phyloP scores from a whole-genome alignment of 805 yeast species.

The Gaillardinia entomophila region DNA sequence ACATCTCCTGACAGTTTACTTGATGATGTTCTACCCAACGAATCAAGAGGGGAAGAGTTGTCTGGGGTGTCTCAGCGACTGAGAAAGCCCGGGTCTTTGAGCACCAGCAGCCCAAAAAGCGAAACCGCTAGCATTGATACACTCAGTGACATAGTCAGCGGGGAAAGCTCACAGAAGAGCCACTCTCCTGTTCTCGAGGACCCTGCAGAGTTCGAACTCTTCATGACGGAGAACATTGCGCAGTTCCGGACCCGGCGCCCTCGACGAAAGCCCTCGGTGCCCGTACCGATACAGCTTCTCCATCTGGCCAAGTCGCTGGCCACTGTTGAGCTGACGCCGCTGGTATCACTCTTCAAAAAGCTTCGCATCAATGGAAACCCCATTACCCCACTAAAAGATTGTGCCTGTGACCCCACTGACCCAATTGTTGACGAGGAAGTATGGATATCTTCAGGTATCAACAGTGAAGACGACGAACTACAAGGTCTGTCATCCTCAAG shows the following conservation, averaged over 20 bases:
- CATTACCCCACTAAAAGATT: constrained; percentile 16
- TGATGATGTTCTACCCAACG: no score
- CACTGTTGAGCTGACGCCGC: constrained; percentile 30
- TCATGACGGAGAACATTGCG: constrained; percentile 12
- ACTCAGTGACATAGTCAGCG: not conserved
- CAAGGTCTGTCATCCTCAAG: constrained; percentile 1
- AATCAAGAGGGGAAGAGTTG: no score
- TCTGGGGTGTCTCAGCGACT: no score
- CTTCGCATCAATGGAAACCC: constrained; percentile 36
- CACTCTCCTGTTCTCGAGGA: constrained; percentile 17
- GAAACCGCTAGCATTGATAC: not conserved
- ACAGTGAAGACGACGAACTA: constrained; percentile 11
- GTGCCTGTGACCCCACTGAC: no score
- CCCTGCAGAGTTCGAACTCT: constrained; percentile 3
- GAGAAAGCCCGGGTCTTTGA: no score
- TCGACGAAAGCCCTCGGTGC: no score
- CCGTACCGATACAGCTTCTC: no score
- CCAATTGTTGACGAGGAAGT: constrained; percentile 13
- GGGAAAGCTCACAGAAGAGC: constrained; percentile 22
- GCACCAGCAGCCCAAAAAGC: no score
- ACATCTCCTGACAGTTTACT: no score
- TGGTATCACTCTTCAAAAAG: constrained; percentile 36
- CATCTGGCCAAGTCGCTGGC: constrained; percentile 32
- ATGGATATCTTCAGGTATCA: constrained; percentile 23
- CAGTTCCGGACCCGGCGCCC: no score